These are phyloP conservation scores for Fagus crenata DNA, from an alignment of 306 rosid species.

Conservation along the genomic window DNA sequence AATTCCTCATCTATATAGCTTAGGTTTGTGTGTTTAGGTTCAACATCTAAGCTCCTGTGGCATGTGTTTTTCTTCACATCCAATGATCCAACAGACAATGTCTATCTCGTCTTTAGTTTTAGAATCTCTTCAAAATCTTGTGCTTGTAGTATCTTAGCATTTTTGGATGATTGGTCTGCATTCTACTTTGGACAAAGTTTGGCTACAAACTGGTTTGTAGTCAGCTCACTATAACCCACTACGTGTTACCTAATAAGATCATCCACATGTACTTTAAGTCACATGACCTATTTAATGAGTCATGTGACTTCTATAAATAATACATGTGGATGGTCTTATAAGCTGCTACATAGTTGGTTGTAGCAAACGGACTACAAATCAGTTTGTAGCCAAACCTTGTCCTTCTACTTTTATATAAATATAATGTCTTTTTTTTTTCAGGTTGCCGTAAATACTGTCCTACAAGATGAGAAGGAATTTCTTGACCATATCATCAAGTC, in stretches of 20 bases:
- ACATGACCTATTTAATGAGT: no score
- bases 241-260: no score
- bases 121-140: background rate
- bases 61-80: background rate
- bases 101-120: background rate
- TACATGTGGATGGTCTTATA: no score
- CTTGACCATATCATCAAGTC: conserved; percentile 76
- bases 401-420: background rate
- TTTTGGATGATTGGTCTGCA: conserved; percentile 28
- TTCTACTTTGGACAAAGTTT: background rate
- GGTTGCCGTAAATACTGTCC: conserved; percentile 85
- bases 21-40: background rate
- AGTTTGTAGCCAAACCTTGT: no score
- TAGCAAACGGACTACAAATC: no score
- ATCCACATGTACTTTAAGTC: no score
- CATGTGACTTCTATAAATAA: no score
- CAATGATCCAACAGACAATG: background rate
- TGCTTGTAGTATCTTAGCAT: background rate
- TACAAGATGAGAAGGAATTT: conserved; percentile 83
- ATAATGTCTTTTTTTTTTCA: conserved; percentile 28
- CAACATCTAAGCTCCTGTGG: background rate
- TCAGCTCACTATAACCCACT: no score
- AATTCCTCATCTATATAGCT: background rate
- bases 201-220: no score
- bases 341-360: no score